phyloP scores from a whole-genome alignment of 2,329 filamentous ascomycete genomes.

The Penicillium sp. region DNA sequence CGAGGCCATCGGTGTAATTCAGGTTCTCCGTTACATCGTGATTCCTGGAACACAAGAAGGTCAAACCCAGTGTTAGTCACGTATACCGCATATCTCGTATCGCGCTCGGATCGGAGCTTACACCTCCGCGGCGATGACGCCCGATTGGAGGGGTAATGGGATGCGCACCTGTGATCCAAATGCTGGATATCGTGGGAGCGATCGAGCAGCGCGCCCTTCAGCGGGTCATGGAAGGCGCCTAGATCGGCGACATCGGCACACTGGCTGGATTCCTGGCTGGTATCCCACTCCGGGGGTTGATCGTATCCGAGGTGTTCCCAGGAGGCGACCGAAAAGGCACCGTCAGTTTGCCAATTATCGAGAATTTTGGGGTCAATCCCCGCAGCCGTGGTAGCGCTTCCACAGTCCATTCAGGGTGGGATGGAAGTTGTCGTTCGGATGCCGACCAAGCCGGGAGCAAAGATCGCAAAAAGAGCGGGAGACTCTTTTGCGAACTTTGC shows the following conservation, averaged over 20 bases:
- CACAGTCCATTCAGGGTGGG: conserved; percentile 43
- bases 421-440: conserved; percentile 18
- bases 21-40: conserved; percentile 40
- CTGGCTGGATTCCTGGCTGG: conserved; percentile 45
- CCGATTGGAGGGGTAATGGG: background rate
- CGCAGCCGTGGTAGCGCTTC: conserved; percentile 42
- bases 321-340: conserved; percentile 38
- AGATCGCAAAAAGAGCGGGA: conserved; percentile 28
- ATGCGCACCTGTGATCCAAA: conserved; percentile 36
- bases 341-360: conserved; percentile 45
- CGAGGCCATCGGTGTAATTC: conserved; percentile 34
- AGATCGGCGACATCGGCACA: conserved; percentile 41
- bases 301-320: conserved; percentile 45
- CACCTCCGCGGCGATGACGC: background rate
- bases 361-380: conserved; percentile 49
- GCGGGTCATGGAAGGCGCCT: conserved; percentile 35
- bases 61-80: conserved; percentile 4
- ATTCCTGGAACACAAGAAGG: conserved; percentile 28
- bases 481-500: conserved; percentile 29
- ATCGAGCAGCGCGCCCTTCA: conserved; percentile 33
- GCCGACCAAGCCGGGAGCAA: conserved; percentile 26
- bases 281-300: conserved; percentile 44
- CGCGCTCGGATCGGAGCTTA: background rate
- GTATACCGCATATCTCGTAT: background rate
- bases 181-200: conserved; percentile 29